phyloP scores from a whole-genome alignment of 768 basidiomycete genomes.

The Russula olivacea region DNA sequence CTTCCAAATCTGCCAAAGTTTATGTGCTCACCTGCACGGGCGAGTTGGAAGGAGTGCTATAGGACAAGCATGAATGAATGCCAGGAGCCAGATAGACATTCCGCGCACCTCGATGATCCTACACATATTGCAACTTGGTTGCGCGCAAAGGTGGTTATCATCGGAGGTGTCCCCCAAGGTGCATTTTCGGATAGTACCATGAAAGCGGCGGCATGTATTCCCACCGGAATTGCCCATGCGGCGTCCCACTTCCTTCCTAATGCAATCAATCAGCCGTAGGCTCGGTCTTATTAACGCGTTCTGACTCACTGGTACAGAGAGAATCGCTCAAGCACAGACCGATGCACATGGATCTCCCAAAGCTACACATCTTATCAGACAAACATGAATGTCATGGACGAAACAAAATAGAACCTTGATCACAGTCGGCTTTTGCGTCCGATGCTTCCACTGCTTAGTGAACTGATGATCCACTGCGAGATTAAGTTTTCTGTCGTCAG shows the following conservation, averaged over 20 bases:
- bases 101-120: slow-evolving; percentile 25
- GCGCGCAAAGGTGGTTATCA: slow-evolving; percentile 20
- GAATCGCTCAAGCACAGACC: slow-evolving; percentile 22
- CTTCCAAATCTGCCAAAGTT: slow-evolving; percentile 29
- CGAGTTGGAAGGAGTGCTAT: slow-evolving; percentile 26
- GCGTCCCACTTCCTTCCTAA: slow-evolving; percentile 24
- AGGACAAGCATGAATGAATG: not conserved
- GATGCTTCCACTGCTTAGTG: slow-evolving; percentile 25
- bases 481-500: not conserved
- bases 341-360: slow-evolving; percentile 26
- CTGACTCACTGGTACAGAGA: slow-evolving; percentile 25
- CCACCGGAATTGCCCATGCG: slow-evolving; percentile 3
- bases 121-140: slow-evolving; percentile 25
- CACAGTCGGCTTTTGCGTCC: slow-evolving; percentile 20
- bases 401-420: slow-evolving; percentile 15
- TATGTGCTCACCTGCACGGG: slow-evolving; percentile 15
- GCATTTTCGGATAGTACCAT: slow-evolving; percentile 29
- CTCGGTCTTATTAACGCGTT: not conserved
- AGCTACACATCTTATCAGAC: slow-evolving; percentile 18
- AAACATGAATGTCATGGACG: not conserved
- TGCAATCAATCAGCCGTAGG: not conserved
- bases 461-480: slow-evolving; percentile 26
- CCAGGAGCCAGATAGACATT: too few relatives aligned
- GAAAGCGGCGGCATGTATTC: slow-evolving; percentile 29
- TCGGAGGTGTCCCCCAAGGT: slow-evolving; percentile 25